phyloP scores from a whole-genome alignment of 192 early-diverging fungal species.

The Kickxella alabastrina region DNA sequence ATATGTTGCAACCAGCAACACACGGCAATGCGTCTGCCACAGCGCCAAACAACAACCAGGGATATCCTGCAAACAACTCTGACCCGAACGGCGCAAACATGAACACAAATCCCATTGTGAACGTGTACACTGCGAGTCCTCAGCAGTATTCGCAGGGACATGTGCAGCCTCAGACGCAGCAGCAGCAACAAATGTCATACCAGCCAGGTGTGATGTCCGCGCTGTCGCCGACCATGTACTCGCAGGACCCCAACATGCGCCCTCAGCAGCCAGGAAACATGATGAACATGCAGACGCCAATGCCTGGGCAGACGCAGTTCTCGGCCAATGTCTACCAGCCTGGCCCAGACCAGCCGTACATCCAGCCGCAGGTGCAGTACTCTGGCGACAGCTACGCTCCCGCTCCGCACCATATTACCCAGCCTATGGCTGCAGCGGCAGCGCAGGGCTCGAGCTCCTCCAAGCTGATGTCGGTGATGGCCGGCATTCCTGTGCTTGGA shows the following conservation, averaged over 20 bases:
- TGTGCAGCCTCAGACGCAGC: conserved; percentile 3
- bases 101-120: not conserved
- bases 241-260: conserved; percentile 1
- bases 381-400: conserved; percentile 10
- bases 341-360: no score
- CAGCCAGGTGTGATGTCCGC: not conserved
- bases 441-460: not conserved
- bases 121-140: not conserved
- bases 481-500: conserved; percentile 39
- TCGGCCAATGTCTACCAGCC: not conserved
- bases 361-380: no score
- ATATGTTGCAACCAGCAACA: conserved; percentile 16
- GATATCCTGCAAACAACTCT: no score
- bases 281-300: conserved; percentile 34
- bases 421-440: not conserved
- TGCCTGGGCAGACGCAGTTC: conserved; percentile 34
- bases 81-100: no score
- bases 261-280: conserved; percentile 1
- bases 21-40: not conserved
- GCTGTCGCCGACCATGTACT: not conserved
- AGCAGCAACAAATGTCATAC: conserved; percentile 8
- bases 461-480: conserved; percentile 39
- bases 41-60: no score
- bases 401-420: not conserved
- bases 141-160: not conserved